A percentile compares a stretch with the other conserved stretches of the same genome.
Evolutionary conservation across 805 yeast genomes (phyloP).

Genomic region (Metschnikowia reukaufii): DNA sequence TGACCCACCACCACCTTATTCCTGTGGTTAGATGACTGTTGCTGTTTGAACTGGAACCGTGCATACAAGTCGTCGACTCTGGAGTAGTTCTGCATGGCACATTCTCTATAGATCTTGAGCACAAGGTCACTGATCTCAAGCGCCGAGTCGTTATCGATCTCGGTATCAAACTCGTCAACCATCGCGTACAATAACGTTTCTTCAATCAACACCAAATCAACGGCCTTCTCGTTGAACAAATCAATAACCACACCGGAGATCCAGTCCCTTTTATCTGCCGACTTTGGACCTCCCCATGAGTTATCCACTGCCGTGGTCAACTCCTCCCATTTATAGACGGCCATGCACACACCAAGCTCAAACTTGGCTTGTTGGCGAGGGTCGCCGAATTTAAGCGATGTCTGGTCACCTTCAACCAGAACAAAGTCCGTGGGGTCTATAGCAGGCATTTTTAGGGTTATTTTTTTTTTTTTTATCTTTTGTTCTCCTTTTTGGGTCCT

Average conservation of each 20-base stretch:
- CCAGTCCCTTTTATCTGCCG: slow-evolving; percentile 94
- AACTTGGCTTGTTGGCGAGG: slow-evolving; percentile 78
- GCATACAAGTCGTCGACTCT: slow-evolving; percentile 59
- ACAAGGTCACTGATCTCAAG: slow-evolving; percentile 68
- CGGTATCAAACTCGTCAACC: slow-evolving; percentile 92
- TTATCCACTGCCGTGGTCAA: slow-evolving; percentile 85
- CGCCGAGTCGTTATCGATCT: slow-evolving; percentile 88
- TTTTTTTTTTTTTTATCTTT: too few species aligned
- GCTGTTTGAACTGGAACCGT: slow-evolving; percentile 57
- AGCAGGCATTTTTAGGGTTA: slow-evolving; percentile 26
- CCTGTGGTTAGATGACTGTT: slow-evolving; percentile 29
- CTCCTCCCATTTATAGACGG: slow-evolving; percentile 87
- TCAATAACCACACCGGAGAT: slow-evolving; percentile 79
- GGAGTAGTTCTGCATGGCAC: slow-evolving; percentile 50
- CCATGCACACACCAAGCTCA: slow-evolving; percentile 92
- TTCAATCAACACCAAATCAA: slow-evolving; percentile 79
- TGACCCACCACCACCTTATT: slow-evolving; percentile 47
- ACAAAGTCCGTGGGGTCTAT: slow-evolving; percentile 53
- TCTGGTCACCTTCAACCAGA: slow-evolving; percentile 47
- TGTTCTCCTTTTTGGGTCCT: too few species aligned
- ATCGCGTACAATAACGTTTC: slow-evolving; percentile 83
- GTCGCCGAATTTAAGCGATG: slow-evolving; percentile 46
- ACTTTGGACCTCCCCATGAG: slow-evolving; percentile 94
- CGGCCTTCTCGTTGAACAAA: slow-evolving; percentile 62
- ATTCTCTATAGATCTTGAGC: slow-evolving; percentile 64